A percentile compares a stretch with the other conserved stretches of the same genome.
phyloP scores from a whole-genome alignment of 495 filamentous ascomycete species.

The Baudoinia panamericana region DNA sequence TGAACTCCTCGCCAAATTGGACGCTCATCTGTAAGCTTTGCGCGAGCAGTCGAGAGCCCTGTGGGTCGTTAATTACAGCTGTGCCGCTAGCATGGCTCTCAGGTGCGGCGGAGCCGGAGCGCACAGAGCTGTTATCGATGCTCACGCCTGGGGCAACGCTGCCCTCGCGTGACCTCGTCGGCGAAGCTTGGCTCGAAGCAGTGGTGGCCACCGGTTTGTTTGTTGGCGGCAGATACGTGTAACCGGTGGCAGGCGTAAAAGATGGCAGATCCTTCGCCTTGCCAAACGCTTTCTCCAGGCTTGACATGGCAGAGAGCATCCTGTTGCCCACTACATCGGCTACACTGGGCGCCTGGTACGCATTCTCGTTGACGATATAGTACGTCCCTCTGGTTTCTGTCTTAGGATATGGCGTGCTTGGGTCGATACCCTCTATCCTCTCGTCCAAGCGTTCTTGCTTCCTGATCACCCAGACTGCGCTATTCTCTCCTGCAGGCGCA shows the following conservation, averaged over 20 bases:
- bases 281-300: constrained; percentile 55
- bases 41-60: constrained; percentile 21
- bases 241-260: constrained; percentile 61
- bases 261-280: constrained; percentile 48
- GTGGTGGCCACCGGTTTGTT: constrained; percentile 3
- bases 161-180: constrained; percentile 8
- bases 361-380: constrained; percentile 70
- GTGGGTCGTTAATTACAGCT: background rate
- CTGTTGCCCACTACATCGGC: constrained; percentile 62
- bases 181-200: constrained; percentile 41
- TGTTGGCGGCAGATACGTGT: constrained; percentile 52
- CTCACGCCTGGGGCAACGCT: constrained; percentile 11
- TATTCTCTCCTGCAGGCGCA: constrained; percentile 41
- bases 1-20: constrained; percentile 46
- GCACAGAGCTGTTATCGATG: constrained; percentile 12
- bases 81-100: background rate
- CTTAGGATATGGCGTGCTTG: constrained; percentile 41
- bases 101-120: constrained; percentile 11
- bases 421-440: background rate
- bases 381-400: constrained; percentile 63
- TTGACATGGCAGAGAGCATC: constrained; percentile 42
- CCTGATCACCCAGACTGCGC: constrained; percentile 80
- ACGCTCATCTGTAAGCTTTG: constrained; percentile 18
- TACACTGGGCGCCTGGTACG: constrained; percentile 80
- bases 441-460: constrained; percentile 50